Percentiles rank a stretch among this genome's conserved stretches.
Conservation (phyloP, 768 basidiomycete species). For the Lyophyllum shimeji region DNA sequence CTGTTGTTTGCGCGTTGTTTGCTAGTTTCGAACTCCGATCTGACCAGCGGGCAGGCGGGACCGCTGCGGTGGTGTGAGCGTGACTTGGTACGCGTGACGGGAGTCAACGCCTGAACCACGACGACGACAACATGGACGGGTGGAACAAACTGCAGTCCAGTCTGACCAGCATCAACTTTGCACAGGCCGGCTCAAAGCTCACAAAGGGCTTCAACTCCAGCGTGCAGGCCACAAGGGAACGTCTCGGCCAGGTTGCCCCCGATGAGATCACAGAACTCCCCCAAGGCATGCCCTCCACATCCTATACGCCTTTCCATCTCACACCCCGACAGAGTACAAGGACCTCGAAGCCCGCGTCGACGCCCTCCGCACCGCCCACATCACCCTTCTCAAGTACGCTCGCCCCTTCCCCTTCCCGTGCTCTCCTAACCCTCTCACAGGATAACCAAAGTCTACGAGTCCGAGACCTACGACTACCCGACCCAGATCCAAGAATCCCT, state of each 20-base stretch:
- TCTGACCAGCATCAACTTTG: constrained; percentile 63
- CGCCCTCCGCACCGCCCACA: constrained; percentile 78
- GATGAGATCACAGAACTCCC: constrained; percentile 96
- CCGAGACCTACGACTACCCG: constrained; percentile 88
- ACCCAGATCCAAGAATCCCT: constrained; percentile 84
- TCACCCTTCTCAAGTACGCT: constrained; percentile 72
- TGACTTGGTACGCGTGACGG: background rate
- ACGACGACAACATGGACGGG: constrained; percentile 43
- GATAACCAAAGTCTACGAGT: constrained; percentile 86
- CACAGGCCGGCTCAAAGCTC: constrained; percentile 73
- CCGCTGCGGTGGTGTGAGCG: too few relatives aligned
- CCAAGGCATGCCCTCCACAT: constrained; percentile 54
- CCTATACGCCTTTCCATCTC: background rate
- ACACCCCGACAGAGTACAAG: constrained; percentile 75
- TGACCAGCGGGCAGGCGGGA: too few relatives aligned
- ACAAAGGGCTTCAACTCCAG: constrained; percentile 79
- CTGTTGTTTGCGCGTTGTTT: constrained; percentile 1
- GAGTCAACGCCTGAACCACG: constrained; percentile 1
- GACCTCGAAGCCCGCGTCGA: constrained; percentile 95
- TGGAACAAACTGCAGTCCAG: constrained; percentile 74
- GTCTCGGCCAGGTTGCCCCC: constrained; percentile 82
- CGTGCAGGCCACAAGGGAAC: constrained; percentile 85
- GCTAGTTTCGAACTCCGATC: constrained; percentile 12
- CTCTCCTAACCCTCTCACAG: constrained; percentile 33
- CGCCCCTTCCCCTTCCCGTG: background rate